Conservation (phyloP, 768 basidiomycete species). For the Tubosaeta sp. region DNA sequence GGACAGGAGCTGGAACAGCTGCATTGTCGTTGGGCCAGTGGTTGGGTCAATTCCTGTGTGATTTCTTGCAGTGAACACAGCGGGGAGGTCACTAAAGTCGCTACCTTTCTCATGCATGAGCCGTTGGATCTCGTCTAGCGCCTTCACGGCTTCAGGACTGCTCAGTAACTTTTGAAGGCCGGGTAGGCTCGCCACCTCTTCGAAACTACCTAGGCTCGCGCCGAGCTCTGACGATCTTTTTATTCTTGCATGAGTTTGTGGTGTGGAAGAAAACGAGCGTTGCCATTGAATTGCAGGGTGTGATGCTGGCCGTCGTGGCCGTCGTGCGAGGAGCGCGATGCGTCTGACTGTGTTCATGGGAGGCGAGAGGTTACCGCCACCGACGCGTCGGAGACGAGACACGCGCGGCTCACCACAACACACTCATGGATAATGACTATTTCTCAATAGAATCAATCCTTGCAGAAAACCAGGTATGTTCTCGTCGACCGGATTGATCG, state of each 20-base stretch:
- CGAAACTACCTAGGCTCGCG: slow-evolving; percentile 39
- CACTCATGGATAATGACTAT: slow-evolving; percentile 82
- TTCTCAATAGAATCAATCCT: slow-evolving; percentile 89
- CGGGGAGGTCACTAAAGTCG: slow-evolving; percentile 5
- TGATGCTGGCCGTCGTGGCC: slow-evolving; percentile 12
- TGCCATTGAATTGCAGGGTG: slow-evolving; percentile 8
- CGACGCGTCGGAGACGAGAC: slow-evolving; percentile 13
- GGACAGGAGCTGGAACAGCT: slow-evolving; percentile 51
- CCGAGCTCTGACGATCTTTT: slow-evolving; percentile 28
- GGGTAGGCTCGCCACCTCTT: slow-evolving; percentile 36
- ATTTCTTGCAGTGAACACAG: neutral
- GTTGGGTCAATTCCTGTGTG: slow-evolving; percentile 46
- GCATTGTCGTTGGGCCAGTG: slow-evolving; percentile 44
- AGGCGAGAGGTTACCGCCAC: slow-evolving; percentile 13
- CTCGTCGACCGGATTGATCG: neutral
- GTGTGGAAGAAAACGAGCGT: slow-evolving; percentile 31
- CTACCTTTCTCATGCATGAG: slow-evolving; percentile 47
- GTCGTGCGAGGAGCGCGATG: slow-evolving; percentile 11
- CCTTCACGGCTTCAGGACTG: slow-evolving; percentile 47
- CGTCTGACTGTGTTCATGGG: slow-evolving; percentile 23
- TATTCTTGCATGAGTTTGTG: slow-evolving; percentile 26
- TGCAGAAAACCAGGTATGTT: slow-evolving; percentile 78
- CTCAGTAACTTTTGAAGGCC: slow-evolving; percentile 46
- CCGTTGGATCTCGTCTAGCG: slow-evolving; percentile 42
- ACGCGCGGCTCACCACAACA: too few relatives aligned